Conservation (phyloP, 441 rosid genomes). For the Heliophila coronopifolia region DNA sequence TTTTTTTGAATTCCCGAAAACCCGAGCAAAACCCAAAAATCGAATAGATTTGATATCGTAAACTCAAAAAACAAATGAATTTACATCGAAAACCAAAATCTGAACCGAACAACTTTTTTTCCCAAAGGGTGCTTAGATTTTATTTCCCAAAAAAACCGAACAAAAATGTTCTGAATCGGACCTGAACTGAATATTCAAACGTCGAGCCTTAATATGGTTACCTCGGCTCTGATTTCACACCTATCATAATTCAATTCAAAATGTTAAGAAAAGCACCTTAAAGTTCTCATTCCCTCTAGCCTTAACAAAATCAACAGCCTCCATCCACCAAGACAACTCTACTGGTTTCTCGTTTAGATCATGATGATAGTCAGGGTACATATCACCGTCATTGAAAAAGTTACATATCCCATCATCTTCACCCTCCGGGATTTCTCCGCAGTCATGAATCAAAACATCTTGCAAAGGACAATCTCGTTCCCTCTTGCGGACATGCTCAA, state of each 20-base stretch:
- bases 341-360: slow-evolving; percentile 58
- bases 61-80: too few relatives aligned
- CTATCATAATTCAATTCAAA: neutral
- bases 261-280: slow-evolving; percentile 40
- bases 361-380: slow-evolving; percentile 79
- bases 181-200: too few relatives aligned
- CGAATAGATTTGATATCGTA: too few relatives aligned
- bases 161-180: too few relatives aligned
- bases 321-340: slow-evolving; percentile 91
- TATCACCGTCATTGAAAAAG: slow-evolving; percentile 82
- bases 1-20: too few relatives aligned
- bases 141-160: too few relatives aligned
- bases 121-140: too few relatives aligned
- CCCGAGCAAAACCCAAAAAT: too few relatives aligned
- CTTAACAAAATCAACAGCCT: slow-evolving; percentile 68
- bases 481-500: slow-evolving; percentile 55
- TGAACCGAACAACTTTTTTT: too few relatives aligned
- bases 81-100: too few relatives aligned
- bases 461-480: slow-evolving; percentile 50
- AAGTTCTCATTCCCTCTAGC: slow-evolving; percentile 67
- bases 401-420: slow-evolving; percentile 72
- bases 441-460: slow-evolving; percentile 55
- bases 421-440: slow-evolving; percentile 76
- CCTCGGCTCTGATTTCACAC: too few relatives aligned
- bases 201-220: too few relatives aligned